Evolutionary conservation across 2,329 filamentous ascomycete genomes (phyloP).

Genomic region (Fusarium devonianum): DNA sequence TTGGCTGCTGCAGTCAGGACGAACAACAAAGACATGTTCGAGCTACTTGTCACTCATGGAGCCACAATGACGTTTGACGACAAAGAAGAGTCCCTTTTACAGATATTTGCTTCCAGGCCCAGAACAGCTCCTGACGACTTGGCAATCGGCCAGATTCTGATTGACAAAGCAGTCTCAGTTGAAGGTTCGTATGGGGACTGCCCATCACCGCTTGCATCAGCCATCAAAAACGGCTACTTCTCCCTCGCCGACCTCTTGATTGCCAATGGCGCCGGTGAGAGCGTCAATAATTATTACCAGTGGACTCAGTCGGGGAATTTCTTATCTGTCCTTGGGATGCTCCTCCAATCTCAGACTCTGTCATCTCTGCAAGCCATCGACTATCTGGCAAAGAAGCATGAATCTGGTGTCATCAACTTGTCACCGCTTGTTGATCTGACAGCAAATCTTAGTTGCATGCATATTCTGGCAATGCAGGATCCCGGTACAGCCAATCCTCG

Average conservation of each 20-base stretch:
- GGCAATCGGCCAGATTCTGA: background rate
- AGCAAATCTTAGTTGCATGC: background rate
- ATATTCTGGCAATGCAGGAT: constrained; percentile 2
- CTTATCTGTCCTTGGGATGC: background rate
- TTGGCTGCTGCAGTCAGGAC: background rate
- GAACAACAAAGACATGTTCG: constrained; percentile 3
- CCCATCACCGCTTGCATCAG: background rate
- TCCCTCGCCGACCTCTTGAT: background rate
- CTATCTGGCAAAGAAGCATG: constrained; percentile 4
- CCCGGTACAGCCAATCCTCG: background rate
- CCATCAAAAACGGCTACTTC: constrained; percentile 2
- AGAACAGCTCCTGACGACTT: background rate
- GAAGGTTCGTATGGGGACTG: background rate
- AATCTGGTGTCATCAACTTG: background rate
- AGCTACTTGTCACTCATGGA: background rate
- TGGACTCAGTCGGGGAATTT: background rate
- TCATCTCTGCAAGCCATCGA: background rate
- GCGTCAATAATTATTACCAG: constrained; percentile 1
- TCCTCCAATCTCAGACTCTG: constrained; percentile 2
- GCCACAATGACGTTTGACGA: background rate
- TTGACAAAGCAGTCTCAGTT: background rate
- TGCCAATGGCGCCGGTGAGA: background rate
- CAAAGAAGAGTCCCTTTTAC: background rate
- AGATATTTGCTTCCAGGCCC: background rate
- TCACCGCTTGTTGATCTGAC: background rate